These are phyloP conservation scores for Fremontodendron californicum DNA, from an alignment of 345 rosid species.

Conservation along the genomic window DNA sequence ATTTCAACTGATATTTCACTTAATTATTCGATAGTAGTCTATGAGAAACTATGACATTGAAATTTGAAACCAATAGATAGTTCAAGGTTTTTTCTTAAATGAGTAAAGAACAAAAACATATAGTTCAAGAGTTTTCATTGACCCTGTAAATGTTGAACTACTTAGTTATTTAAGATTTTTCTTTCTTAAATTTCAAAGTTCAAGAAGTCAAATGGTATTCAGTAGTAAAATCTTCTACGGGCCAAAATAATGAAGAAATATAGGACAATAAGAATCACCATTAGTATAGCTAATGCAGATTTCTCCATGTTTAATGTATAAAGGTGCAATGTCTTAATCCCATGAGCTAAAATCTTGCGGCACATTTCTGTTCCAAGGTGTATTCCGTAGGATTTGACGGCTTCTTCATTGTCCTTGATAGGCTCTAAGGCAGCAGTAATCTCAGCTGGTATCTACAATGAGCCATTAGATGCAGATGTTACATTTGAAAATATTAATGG, in stretches of 20 bases:
- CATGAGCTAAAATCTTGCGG: conserved; percentile 84
- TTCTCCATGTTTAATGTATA: conserved; percentile 94
- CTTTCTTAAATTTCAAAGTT: background rate
- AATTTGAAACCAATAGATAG: background rate
- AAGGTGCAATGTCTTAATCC: conserved; percentile 78
- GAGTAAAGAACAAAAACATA: background rate
- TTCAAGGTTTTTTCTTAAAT: background rate
- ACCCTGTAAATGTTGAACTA: background rate
- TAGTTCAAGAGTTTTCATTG: background rate
- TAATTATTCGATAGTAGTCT: background rate
- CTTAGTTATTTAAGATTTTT: background rate
- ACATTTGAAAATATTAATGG: background rate
- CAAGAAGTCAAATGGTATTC: background rate
- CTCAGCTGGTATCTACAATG: conserved; percentile 71
- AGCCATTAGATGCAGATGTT: conserved; percentile 4
- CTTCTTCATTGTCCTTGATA: conserved; percentile 95
- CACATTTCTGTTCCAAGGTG: conserved; percentile 98
- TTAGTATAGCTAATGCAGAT: conserved; percentile 77
- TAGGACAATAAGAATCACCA: conserved; percentile 33
- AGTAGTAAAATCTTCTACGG: background rate
- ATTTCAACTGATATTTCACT: background rate
- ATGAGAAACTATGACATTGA: background rate
- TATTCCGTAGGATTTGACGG: conserved; percentile 82
- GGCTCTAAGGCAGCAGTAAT: conserved; percentile 85
- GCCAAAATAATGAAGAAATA: background rate